Base-by-base conservation (phyloP, 2,329 filamentous ascomycete species). In the Ophiostoma ulmi region DNA sequence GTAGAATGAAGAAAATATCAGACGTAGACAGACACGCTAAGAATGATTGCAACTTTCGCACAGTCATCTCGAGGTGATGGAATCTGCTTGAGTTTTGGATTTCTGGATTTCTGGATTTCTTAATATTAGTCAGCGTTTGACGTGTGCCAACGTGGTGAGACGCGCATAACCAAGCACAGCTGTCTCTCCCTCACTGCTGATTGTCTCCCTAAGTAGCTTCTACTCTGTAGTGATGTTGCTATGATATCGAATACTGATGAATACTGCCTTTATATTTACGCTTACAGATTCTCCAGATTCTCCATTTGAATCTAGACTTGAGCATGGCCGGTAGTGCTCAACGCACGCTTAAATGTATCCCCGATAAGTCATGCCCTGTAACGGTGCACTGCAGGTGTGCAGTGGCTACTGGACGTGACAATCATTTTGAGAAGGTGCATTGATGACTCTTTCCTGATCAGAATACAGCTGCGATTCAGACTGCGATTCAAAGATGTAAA, bases 161-260 rank as follows among this genome's bases (percentile, higher is more conserved):
- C 52, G 52, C 52, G 52, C 31, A 20, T 68, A 70, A 68, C 61
- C 71, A 61, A 64, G 39, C 39, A 20, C 39, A 26, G n/a, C 10
- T 17, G 41, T 44, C 44, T 44, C 44, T 48, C 41, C 41, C 41
- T 44, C 41, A 44, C 41, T 44, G 41, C 41, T 14, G 13, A 44
- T 44, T 44, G 14, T 20, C 44, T 48, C 44, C 44, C 44, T 48
- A 7, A 11, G 31, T 31, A 31, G 31, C 31, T 31, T 31, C 31
- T 3, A 31, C 31, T 4, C 1, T 31, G 31, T 3, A 31, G 31
- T 26, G 39, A 44, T 44, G 20, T 14, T 17, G 17, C 31, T 48
- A 48, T 39, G 17, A 5, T 26, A 26, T 5, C n/a, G 17, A 44
- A 67, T 2, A 41, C 52, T 58, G 52, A 17, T 22, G 22, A 14